A percentile compares a stretch with the other conserved stretches of the same genome.
These are phyloP conservation scores for Coffea humblotiana DNA, from an alignment of 305 asterid genomes.

Conservation along the genomic window DNA sequence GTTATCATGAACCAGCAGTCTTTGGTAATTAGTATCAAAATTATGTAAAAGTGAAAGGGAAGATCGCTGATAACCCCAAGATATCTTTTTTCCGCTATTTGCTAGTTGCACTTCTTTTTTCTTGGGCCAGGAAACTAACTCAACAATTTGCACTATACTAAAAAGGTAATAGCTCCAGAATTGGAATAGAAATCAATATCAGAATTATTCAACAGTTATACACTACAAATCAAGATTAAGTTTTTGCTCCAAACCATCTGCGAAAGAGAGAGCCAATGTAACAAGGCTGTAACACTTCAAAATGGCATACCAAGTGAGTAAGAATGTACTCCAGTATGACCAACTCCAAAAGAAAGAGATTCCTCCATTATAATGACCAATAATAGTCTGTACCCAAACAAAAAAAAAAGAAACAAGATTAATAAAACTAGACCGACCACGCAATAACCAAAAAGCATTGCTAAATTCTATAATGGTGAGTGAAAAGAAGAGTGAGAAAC, in stretches of 20 bases:
- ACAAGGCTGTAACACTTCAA: not conserved
- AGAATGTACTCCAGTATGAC: conserved; percentile 99
- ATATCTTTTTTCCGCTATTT: not conserved
- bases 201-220: not conserved
- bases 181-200: too few relatives aligned
- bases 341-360: conserved; percentile 98
- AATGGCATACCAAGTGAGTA: conserved; percentile 83
- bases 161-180: not conserved
- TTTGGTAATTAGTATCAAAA: not conserved
- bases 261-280: not conserved
- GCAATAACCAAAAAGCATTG: not conserved
- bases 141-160: not conserved
- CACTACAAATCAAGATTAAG: not conserved
- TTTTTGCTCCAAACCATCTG: conserved; percentile 1
- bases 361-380: conserved; percentile 76
- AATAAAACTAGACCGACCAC: not conserved
- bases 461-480: not conserved
- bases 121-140: not conserved
- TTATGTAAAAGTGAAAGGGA: not conserved
- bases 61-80: not conserved
- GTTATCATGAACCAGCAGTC: not conserved
- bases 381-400: conserved; percentile 59
- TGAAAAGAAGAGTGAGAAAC: not conserved
- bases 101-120: not conserved
- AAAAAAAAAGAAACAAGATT: conserved; percentile 23